Percentiles rank a stretch among this genome's conserved stretches.
Conservation (phyloP, 2,329 filamentous ascomycete genomes). For the Fusarium concolor region DNA sequence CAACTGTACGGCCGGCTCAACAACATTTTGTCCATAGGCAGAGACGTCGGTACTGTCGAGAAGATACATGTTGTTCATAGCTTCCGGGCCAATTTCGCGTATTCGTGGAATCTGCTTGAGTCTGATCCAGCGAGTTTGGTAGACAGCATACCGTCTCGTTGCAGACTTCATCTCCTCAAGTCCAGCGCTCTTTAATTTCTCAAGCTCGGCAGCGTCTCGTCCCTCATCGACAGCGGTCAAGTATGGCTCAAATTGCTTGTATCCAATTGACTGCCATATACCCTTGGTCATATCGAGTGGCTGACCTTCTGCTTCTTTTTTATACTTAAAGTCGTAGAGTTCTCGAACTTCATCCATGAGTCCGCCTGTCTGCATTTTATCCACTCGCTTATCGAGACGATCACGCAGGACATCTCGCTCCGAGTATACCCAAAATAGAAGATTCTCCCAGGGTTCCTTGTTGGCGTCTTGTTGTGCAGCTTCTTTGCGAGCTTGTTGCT, state of each 20-base stretch:
- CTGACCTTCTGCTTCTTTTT: slow-evolving; percentile 57
- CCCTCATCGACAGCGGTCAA: slow-evolving; percentile 60
- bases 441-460: slow-evolving; percentile 60
- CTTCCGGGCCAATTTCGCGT: slow-evolving; percentile 62
- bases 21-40: slow-evolving; percentile 72
- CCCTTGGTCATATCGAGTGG: slow-evolving; percentile 79
- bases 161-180: slow-evolving; percentile 83
- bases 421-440: slow-evolving; percentile 91
- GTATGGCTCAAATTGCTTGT: slow-evolving; percentile 88
- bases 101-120: slow-evolving; percentile 81
- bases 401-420: slow-evolving; percentile 73
- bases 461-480: slow-evolving; percentile 41
- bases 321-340: slow-evolving; percentile 57
- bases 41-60: slow-evolving; percentile 80
- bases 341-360: slow-evolving; percentile 62
- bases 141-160: slow-evolving; percentile 87
- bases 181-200: slow-evolving; percentile 66
- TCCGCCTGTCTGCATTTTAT: slow-evolving; percentile 78
- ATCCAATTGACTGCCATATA: slow-evolving; percentile 97
- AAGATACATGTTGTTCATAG: slow-evolving; percentile 74
- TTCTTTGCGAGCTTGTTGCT: slow-evolving; percentile 69
- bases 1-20: slow-evolving; percentile 71
- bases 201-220: slow-evolving; percentile 55
- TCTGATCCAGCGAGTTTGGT: slow-evolving; percentile 88
- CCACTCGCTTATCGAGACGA: slow-evolving; percentile 81